A percentile compares a stretch with the other conserved stretches of the same genome.
Conservation (phyloP, 345 rosid species). For the Excoecaria agallocha region DNA sequence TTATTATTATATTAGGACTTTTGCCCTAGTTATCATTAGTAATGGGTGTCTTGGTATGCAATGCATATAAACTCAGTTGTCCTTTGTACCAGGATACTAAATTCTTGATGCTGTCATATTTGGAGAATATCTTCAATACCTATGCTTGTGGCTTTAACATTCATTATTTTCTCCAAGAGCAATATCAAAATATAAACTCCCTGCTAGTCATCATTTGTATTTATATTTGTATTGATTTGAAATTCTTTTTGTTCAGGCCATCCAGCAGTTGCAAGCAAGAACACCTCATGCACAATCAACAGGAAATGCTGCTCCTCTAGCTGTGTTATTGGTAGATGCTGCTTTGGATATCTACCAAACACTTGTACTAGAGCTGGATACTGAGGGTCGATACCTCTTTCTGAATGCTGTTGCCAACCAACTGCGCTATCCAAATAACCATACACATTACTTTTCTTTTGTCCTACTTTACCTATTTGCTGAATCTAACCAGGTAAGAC, state of each 20-base stretch:
- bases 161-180: neutral
- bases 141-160: neutral
- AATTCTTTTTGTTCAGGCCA: constrained; percentile 43
- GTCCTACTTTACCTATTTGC: constrained; percentile 78
- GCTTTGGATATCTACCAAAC: constrained; percentile 86
- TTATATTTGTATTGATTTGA: neutral
- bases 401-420: constrained; percentile 93
- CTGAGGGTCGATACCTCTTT: constrained; percentile 96
- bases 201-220: neutral
- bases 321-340: constrained; percentile 56
- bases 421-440: constrained; percentile 97
- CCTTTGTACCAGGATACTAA: too few species aligned
- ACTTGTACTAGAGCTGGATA: constrained; percentile 75
- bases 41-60: neutral
- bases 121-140: neutral
- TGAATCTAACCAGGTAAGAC: constrained; percentile 74
- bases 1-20: neutral
- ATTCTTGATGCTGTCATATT: neutral
- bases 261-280: constrained; percentile 74
- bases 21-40: neutral
- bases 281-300: constrained; percentile 62
- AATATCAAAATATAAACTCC: neutral
- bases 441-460: constrained; percentile 95
- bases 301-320: constrained; percentile 43
- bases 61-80: neutral